Percentiles rank a stretch among this genome's conserved stretches.
phyloP scores from a whole-genome alignment of 805 yeast species.

The Wickerhamiella brachini region DNA sequence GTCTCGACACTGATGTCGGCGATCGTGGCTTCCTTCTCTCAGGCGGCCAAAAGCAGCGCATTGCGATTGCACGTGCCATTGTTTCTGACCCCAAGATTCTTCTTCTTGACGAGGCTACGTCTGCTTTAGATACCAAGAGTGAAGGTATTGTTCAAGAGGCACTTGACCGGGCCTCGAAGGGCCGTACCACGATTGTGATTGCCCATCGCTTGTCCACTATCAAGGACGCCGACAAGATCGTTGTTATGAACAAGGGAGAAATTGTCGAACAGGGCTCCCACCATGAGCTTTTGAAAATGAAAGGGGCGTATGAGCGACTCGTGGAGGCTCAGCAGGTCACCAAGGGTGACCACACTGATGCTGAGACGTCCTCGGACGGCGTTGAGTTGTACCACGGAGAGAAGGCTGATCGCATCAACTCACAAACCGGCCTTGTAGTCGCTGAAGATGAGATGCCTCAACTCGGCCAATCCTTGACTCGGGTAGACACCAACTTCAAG shows the following conservation, averaged over 20 bases:
- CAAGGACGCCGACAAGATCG: slow-evolving; percentile 40
- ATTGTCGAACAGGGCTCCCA: slow-evolving; percentile 37
- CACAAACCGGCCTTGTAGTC: slow-evolving; percentile 7
- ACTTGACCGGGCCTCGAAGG: slow-evolving; percentile 23
- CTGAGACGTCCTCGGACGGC: neutral
- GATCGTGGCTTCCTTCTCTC: slow-evolving; percentile 44
- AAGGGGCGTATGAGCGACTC: slow-evolving; percentile 22
- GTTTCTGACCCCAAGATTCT: slow-evolving; percentile 47
- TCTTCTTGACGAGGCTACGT: slow-evolving; percentile 51
- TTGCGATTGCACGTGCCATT: slow-evolving; percentile 58
- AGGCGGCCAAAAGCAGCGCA: slow-evolving; percentile 63
- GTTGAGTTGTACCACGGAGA: neutral
- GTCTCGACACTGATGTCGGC: slow-evolving; percentile 57
- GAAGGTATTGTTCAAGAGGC: slow-evolving; percentile 32
- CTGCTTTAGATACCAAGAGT: slow-evolving; percentile 39
- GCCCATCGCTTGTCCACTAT: slow-evolving; percentile 47
- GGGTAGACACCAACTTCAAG: neutral
- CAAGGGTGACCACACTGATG: neutral
- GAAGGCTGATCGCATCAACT: slow-evolving; percentile 1
- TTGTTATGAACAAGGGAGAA: slow-evolving; percentile 37
- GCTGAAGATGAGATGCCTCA: slow-evolving; percentile 10
- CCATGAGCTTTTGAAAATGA: slow-evolving; percentile 22
- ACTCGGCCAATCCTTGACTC: slow-evolving; percentile 7
- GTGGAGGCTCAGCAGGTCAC: slow-evolving; percentile 27
- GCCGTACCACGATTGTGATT: slow-evolving; percentile 39